phyloP scores from a whole-genome alignment of 257 asterid genomes.

The Jacaranda mimosifolia region DNA sequence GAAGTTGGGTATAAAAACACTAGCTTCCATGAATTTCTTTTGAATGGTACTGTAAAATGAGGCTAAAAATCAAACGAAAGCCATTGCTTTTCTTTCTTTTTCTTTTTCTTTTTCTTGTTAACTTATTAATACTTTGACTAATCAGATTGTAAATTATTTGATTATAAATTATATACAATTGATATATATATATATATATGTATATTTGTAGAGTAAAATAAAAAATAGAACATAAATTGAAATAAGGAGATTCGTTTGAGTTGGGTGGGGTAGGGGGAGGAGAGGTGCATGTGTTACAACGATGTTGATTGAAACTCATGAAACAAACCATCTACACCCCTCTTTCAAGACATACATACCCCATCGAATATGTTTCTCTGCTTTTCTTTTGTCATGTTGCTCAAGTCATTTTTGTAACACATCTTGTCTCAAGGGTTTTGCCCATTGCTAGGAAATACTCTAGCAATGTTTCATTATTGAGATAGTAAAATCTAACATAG shows the following conservation, averaged over 20 bases:
- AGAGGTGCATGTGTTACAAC: slow-evolving; percentile 16
- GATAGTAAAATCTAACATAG: not conserved
- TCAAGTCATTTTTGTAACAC: slow-evolving; percentile 26
- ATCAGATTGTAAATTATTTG: no score
- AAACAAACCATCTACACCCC: slow-evolving; percentile 28
- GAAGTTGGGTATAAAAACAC: no score
- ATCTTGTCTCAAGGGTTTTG: slow-evolving; percentile 35
- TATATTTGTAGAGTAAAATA: no score
- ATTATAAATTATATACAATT: no score
- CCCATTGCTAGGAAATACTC: slow-evolving; percentile 25
- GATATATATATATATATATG: no score
- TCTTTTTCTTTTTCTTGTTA: no score
- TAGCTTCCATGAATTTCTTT: no score
- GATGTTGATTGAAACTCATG: slow-evolving; percentile 45
- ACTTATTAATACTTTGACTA: no score
- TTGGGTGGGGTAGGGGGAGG: not conserved
- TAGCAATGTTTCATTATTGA: not conserved
- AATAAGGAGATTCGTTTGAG: no score
- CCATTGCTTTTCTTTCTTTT: no score
- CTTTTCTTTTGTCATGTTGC: slow-evolving; percentile 38
- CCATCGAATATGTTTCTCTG: slow-evolving; percentile 38
- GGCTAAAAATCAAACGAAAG: no score
- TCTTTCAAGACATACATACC: slow-evolving; percentile 43
- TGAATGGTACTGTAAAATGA: no score
- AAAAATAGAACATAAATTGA: not conserved